Evolutionary conservation across 2,329 filamentous ascomycete genomes (phyloP).

Genomic region (Clonostachys rosea): DNA sequence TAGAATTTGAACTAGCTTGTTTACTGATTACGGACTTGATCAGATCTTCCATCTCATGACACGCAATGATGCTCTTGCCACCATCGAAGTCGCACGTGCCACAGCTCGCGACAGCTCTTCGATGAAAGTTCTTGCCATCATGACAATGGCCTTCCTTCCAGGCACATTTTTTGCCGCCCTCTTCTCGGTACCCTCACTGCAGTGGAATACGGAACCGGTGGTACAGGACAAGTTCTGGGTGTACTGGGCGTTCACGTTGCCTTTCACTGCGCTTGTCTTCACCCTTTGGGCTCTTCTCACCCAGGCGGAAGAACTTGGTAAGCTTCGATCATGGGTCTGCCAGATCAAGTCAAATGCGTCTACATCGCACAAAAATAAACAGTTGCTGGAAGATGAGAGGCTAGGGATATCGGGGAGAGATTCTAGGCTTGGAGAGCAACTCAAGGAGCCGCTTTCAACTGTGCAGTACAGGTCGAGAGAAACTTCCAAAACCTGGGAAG

Average conservation of each 20-base stretch:
- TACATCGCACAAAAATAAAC: too few species aligned
- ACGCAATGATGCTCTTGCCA: slow-evolving; percentile 2
- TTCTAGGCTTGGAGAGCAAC: too few species aligned
- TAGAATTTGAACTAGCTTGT: too few species aligned
- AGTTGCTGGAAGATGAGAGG: too few species aligned
- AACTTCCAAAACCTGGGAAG: too few species aligned
- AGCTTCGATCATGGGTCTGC: too few species aligned
- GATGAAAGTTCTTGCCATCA: slow-evolving; percentile 29
- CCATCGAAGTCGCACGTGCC: slow-evolving; percentile 2
- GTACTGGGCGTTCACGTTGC: slow-evolving; percentile 12
- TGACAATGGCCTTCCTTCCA: slow-evolving; percentile 33
- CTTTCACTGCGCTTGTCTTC: slow-evolving; percentile 7
- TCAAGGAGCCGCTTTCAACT: too few species aligned
- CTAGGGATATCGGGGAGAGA: too few species aligned
- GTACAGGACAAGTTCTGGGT: slow-evolving; percentile 8
- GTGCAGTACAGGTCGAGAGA: too few species aligned
- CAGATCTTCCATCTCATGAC: neutral
- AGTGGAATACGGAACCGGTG: slow-evolving; percentile 2
- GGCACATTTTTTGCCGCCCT: slow-evolving; percentile 29
- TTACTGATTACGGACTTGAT: too few species aligned
- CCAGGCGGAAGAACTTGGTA: too few species aligned
- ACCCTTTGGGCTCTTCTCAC: slow-evolving; percentile 1
- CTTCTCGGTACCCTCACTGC: slow-evolving; percentile 12
- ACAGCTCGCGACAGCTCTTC: slow-evolving; percentile 10
- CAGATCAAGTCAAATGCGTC: too few species aligned